Percentiles rank a stretch among this genome's conserved stretches.
Evolutionary conservation across 495 filamentous ascomycete species (phyloP).

Genomic region (Aspergillus indologenus): DNA sequence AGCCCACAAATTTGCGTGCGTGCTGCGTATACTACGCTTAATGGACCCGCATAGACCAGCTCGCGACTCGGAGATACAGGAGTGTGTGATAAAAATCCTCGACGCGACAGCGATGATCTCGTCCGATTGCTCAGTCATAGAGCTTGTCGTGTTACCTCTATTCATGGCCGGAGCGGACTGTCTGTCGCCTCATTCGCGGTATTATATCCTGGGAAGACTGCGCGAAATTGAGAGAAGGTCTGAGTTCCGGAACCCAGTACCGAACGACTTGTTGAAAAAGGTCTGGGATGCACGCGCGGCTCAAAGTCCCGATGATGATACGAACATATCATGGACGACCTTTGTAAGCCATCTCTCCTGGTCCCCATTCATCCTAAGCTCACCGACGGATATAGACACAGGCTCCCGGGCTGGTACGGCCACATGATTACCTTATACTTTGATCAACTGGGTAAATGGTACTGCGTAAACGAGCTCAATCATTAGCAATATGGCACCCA

Average conservation of each 20-base stretch:
- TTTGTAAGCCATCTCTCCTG: conserved; percentile 31
- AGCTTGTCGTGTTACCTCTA: conserved; percentile 34
- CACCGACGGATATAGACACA: conserved; percentile 15
- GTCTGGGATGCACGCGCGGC: conserved; percentile 35
- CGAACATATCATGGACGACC: conserved; percentile 35
- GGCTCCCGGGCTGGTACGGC: conserved; percentile 17
- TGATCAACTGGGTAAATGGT: neutral
- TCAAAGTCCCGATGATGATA: conserved; percentile 22
- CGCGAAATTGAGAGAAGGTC: conserved; percentile 30
- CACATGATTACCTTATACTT: conserved; percentile 25
- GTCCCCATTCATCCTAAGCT: conserved; percentile 10
- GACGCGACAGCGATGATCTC: conserved; percentile 34
- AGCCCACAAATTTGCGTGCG: conserved; percentile 34
- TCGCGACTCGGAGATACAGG: conserved; percentile 25
- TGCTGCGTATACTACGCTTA: conserved; percentile 33
- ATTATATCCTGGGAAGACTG: conserved; percentile 32
- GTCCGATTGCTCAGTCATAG: conserved; percentile 24
- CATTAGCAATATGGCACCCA: neutral
- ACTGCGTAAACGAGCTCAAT: neutral
- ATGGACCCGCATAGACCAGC: conserved; percentile 29
- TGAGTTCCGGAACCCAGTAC: conserved; percentile 30
- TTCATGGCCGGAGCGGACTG: conserved; percentile 40
- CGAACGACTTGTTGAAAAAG: conserved; percentile 26
- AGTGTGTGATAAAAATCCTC: conserved; percentile 29
- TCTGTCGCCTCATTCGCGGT: conserved; percentile 31